A percentile compares a stretch with the other conserved stretches of the same genome.
phyloP scores from a whole-genome alignment of 2,329 filamentous ascomycete genomes.

The Samsoniella hepiali region DNA sequence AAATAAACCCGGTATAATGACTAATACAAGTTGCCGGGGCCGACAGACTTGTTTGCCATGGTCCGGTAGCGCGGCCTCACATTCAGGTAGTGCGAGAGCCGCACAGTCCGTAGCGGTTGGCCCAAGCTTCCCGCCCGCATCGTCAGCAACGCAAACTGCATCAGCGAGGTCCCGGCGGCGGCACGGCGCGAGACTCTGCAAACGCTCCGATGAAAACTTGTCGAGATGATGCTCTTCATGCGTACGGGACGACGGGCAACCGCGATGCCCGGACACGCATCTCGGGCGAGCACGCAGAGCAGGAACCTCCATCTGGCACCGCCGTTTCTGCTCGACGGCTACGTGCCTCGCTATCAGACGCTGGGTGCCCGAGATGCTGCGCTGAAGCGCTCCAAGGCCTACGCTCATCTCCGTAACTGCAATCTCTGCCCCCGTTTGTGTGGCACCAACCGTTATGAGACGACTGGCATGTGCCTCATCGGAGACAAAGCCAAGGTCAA shows the following conservation, averaged over 20 bases:
- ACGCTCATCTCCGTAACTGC: slow-evolving; percentile 72
- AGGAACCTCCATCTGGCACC: slow-evolving; percentile 52
- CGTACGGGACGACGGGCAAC: neutral
- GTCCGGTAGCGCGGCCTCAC: neutral
- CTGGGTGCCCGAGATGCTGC: slow-evolving; percentile 66
- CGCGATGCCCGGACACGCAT: neutral
- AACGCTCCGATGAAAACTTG: neutral
- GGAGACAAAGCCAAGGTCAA: slow-evolving; percentile 75
- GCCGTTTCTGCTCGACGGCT: slow-evolving; percentile 69
- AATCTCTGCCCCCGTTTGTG: slow-evolving; percentile 78
- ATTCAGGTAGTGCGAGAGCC: neutral
- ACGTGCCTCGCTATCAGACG: slow-evolving; percentile 68
- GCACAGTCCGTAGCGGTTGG: neutral
- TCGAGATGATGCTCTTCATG: neutral
- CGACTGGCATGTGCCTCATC: slow-evolving; percentile 74
- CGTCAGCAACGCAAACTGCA: neutral
- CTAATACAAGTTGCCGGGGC: no score
- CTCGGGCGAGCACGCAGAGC: neutral
- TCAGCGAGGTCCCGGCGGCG: neutral
- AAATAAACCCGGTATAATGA: no score
- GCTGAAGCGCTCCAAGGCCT: slow-evolving; percentile 70
- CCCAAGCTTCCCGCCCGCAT: neutral
- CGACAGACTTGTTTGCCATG: neutral
- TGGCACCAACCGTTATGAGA: slow-evolving; percentile 77
- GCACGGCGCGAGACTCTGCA: neutral